These are phyloP conservation scores for Cymbidium sinense DNA, from an alignment of 106 monocot genomes.

Conservation along the genomic window DNA sequence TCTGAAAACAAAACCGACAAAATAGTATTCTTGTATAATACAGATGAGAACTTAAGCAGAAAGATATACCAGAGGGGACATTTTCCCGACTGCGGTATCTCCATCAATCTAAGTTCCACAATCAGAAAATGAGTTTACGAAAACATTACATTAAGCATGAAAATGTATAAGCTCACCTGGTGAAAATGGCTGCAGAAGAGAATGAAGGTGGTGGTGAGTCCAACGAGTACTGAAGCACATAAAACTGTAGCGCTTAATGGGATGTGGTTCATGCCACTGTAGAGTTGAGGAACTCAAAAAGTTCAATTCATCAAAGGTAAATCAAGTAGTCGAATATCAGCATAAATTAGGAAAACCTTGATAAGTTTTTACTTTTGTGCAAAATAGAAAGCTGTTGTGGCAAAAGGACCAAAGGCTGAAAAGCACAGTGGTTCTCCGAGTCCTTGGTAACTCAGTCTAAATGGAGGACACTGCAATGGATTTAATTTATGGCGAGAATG, in stretches of 20 bases:
- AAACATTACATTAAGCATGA: background rate
- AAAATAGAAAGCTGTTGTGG: slow-evolving; percentile 90
- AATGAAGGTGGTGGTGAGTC: slow-evolving; percentile 88
- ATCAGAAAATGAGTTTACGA: background rate
- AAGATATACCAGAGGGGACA: slow-evolving; percentile 87
- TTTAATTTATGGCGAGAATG: background rate
- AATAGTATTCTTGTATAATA: background rate
- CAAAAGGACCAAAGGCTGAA: slow-evolving; percentile 94
- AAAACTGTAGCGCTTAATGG: slow-evolving; percentile 43
- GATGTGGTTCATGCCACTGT: slow-evolving; percentile 38
- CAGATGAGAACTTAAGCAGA: background rate
- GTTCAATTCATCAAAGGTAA: background rate
- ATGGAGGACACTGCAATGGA: slow-evolving; percentile 74
- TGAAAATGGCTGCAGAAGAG: slow-evolving; percentile 99
- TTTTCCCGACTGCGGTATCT: slow-evolving; percentile 75
- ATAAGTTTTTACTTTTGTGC: slow-evolving; percentile 37
- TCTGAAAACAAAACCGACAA: no score
- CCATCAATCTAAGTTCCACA: slow-evolving; percentile 64
- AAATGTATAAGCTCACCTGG: slow-evolving; percentile 44
- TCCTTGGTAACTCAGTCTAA: slow-evolving; percentile 84
- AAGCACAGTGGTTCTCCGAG: slow-evolving; percentile 95
- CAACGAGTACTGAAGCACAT: slow-evolving; percentile 73
- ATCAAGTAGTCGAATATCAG: no score
- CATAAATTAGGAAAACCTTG: slow-evolving; percentile 17
- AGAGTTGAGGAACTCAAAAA: slow-evolving; percentile 4